Base-by-base conservation (phyloP, 23 red algal genomes). In the Cyanidiococcus yangmingshanensis region DNA sequence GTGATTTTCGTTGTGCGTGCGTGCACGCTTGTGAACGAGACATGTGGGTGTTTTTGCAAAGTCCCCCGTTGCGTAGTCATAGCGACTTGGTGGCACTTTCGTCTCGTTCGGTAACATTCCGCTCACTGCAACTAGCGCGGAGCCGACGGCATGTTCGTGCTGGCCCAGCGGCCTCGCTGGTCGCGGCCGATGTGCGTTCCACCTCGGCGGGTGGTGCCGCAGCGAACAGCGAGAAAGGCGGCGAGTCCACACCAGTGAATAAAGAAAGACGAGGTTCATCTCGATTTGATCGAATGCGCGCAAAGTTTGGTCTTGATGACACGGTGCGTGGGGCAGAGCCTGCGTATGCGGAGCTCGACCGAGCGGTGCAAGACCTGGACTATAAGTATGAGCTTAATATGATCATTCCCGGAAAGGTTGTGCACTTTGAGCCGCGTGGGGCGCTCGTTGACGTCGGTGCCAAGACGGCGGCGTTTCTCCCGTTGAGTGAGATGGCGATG, bases 381-480 rank as follows among this genome's bases (percentile, higher is more conserved):
- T 91, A 88, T 75, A 76, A 71, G n/a, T 90, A 91, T 74, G 76
- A 80, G 36, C 74, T 68, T 31, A 88, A 88, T 29, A 88, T 91
- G 39, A 83, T 86, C 16, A 85, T 86, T 15, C 67, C 38, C 1
- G 94, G 94, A 26, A 76, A 77, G 0, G 86, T 98, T 21, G 79
- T 83, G 68, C 82, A 98, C 74, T 82, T 82, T 34, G 87, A 90
- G 31, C 85, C 80, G 34, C 82, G 85, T 39, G 94, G 94, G 16
- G 94, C 88, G n/a, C 68, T 98, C 21, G 82, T 98, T 2, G 94
- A 98, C 39, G 86, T 98, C n/a, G 94, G 94, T 27, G 94, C 94
- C n/a, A 98, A 98, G 68, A 84, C 94, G 2, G 79, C 84, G 15
- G 94, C 94, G 21, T 89, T 79, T 58, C 84, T 87, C 40, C 88